Base-by-base conservation (phyloP, 257 asterid genomes). In the Linaria vulgaris region DNA sequence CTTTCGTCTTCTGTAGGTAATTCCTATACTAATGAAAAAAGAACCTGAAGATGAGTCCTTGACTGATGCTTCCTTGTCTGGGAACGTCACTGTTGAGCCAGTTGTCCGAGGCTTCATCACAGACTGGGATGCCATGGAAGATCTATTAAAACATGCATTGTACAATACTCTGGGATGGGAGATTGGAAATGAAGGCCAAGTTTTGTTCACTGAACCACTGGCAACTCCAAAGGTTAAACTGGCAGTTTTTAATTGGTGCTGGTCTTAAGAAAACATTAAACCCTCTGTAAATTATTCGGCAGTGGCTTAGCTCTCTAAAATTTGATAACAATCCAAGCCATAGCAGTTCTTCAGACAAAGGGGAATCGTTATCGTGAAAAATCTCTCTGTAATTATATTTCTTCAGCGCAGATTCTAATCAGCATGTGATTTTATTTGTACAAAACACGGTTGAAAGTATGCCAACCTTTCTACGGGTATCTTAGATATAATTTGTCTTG, bases 41-140 rank as follows among this genome's bases (percentile, higher is more conserved):
- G 77, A 88, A 58, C 89, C 95, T 64, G 94, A 68, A 71, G 97
- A 87, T 34, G 82, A 66, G 43, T 69, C 87, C 16, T 57, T 56
- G 6, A 64, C 71, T 13, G 90, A 88, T 74, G 78, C 83, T 48
- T 72, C 94, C 31, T 74, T 71, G 79, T 73, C 69, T 63, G 96
- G 81, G 72, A 78, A 69, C 59, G 58, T 73, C 25, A 76, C 75
- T 21, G 86, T 94, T 65, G 96, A 94, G 65, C 97, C 99, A 23
- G 81, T 94, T 74, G 82, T 72, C 12, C 82, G 96, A 70, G 99
- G 99, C 56, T 94, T 85, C 66, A 73, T 90, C 38, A 79, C 70
- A 49, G 96, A 94, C 58, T 90, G 99, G 99, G 99, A 94, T 77
- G 99, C 99, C 55, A 80, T 87, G 82, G 99, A 94, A 77, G 99